phyloP scores from a whole-genome alignment of 2,329 filamentous ascomycete genomes.

The Myotisia sp. region DNA sequence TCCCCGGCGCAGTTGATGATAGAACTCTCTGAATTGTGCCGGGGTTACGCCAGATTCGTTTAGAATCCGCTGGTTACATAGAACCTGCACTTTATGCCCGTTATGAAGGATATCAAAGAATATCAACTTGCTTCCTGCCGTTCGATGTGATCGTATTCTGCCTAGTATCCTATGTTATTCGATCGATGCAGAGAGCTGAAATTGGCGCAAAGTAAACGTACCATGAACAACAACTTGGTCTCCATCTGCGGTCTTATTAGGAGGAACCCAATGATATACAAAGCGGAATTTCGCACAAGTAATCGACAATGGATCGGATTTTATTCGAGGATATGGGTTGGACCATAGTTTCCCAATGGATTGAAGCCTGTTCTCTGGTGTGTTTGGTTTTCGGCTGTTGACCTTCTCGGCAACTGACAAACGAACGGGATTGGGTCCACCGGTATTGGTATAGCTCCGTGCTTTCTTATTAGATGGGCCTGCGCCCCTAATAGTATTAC shows the following conservation, averaged over 20 bases:
- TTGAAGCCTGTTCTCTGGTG: constrained; percentile 18
- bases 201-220: constrained; percentile 19
- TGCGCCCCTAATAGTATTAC: too few relatives aligned
- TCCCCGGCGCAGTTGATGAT: constrained; percentile 57
- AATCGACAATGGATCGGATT: constrained; percentile 18
- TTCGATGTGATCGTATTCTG: constrained; percentile 58
- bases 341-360: constrained; percentile 23
- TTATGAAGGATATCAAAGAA: constrained; percentile 72
- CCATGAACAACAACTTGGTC: constrained; percentile 30
- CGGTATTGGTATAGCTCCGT: too few relatives aligned
- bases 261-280: constrained; percentile 24
- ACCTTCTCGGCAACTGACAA: too few relatives aligned
- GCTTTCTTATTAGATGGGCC: too few relatives aligned
- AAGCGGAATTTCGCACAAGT: constrained; percentile 25
- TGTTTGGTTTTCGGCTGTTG: background rate
- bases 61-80: constrained; percentile 49
- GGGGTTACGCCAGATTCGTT: constrained; percentile 23
- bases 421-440: too few relatives aligned
- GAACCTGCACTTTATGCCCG: constrained; percentile 57
- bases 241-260: constrained; percentile 28
- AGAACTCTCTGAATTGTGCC: constrained; percentile 44
- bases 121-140: constrained; percentile 60
- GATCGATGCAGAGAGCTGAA: constrained; percentile 9
- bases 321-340: constrained; percentile 28
- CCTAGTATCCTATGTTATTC: constrained; percentile 41